phyloP scores from a whole-genome alignment of 2,329 filamentous ascomycete genomes.

The Botrytis paeoniae region DNA sequence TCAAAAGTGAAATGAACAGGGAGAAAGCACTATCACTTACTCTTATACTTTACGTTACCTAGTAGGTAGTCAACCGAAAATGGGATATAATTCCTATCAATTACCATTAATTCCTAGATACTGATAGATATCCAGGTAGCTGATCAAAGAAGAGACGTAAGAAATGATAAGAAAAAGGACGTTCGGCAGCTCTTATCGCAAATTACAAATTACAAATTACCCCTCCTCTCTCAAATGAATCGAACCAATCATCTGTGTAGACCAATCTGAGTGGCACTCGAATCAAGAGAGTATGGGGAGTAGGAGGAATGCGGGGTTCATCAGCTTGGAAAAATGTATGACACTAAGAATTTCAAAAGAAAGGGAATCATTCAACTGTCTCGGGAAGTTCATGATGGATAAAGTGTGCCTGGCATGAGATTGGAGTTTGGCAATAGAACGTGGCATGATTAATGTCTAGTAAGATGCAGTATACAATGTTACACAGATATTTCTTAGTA shows the following conservation, averaged over 20 bases:
- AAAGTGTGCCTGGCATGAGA: background rate
- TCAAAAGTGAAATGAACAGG: background rate
- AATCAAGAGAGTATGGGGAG: background rate
- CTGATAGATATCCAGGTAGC: background rate
- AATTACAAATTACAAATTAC: background rate
- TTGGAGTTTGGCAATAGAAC: background rate
- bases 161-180: background rate
- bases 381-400: background rate
- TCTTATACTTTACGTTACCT: background rate
- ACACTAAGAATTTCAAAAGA: background rate
- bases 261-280: background rate
- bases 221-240: background rate
- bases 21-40: background rate
- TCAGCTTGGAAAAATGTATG: background rate
- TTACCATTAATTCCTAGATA: background rate
- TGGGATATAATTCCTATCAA: background rate
- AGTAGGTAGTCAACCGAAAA: background rate
- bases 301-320: background rate
- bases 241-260: background rate
- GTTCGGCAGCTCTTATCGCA: constrained; percentile 10
- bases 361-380: background rate
- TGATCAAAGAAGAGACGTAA: constrained; percentile 9
- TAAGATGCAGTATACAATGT: background rate
- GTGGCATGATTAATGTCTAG: background rate
- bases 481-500: background rate